Percentiles rank a stretch among this genome's conserved stretches.
Evolutionary conservation across 495 filamentous ascomycete species (phyloP).

Genomic region (Aspergillus bertholletiae): DNA sequence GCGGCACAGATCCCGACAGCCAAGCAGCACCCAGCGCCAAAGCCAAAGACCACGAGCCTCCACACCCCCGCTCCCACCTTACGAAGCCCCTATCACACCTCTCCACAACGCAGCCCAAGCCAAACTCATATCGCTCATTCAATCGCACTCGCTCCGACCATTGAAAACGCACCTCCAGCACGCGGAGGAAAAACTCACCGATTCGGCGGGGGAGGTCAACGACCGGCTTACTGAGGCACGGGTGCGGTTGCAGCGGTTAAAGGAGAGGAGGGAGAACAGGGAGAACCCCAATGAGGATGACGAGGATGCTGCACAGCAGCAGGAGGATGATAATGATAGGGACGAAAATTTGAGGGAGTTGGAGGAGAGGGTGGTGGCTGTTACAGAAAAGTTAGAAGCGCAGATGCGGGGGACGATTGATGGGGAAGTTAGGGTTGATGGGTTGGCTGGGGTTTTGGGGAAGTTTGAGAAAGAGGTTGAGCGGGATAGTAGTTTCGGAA

Average conservation of each 20-base stretch:
- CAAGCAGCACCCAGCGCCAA: conserved; percentile 13
- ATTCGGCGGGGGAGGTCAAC: conserved; percentile 45
- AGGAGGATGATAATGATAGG: too few species aligned
- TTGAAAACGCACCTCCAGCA: conserved; percentile 35
- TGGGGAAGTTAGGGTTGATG: conserved; percentile 28
- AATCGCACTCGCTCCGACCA: conserved; percentile 23
- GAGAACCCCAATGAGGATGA: conserved; percentile 14
- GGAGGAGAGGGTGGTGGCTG: conserved; percentile 25
- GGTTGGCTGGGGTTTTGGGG: conserved; percentile 26
- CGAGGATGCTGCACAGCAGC: too few species aligned
- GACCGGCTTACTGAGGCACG: conserved; percentile 38
- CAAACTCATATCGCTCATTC: conserved; percentile 30
- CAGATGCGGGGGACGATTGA: conserved; percentile 40
- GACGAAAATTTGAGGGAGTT: conserved; percentile 22
- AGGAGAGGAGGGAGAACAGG: conserved; percentile 17
- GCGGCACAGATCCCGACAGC: conserved; percentile 10
- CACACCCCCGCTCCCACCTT: conserved; percentile 47
- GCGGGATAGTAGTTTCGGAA: background rate
- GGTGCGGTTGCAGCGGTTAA: conserved; percentile 28
- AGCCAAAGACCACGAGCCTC: too few species aligned
- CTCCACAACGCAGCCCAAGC: conserved; percentile 34
- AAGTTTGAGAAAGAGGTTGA: conserved; percentile 30
- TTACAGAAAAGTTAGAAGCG: conserved; percentile 37
- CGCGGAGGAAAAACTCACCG: conserved; percentile 34
- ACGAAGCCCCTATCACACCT: conserved; percentile 54